phyloP scores from a whole-genome alignment of 2,329 filamentous ascomycete genomes.

The Neophaeococcomyces aloes region DNA sequence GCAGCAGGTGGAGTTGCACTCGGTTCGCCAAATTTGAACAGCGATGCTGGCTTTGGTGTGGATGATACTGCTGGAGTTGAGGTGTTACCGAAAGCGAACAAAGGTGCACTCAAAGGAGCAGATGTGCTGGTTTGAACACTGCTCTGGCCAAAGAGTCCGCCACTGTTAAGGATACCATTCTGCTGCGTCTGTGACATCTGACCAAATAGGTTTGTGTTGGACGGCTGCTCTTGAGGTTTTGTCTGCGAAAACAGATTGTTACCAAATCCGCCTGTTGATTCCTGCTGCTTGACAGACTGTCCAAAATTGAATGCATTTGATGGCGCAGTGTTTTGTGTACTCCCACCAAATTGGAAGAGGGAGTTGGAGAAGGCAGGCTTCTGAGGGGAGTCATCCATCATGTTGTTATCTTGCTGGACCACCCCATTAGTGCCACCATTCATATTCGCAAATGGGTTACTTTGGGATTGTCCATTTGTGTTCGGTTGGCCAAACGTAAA shows the following conservation, averaged over 20 bases:
- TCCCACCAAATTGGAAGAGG: constrained; percentile 11
- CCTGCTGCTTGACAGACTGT: constrained; percentile 9
- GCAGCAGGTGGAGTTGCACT: neutral
- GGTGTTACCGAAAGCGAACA: neutral
- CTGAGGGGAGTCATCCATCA: constrained; percentile 20
- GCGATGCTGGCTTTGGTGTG: neutral
- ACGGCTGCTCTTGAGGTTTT: constrained; percentile 4
- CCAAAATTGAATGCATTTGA: constrained; percentile 17
- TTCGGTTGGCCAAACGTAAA: constrained; percentile 5
- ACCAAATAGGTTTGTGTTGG: constrained; percentile 12
- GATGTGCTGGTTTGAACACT: neutral
- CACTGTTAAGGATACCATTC: constrained; percentile 11
- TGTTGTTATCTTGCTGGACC: constrained; percentile 9
- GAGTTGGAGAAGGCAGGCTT: constrained; percentile 7
- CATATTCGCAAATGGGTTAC: constrained; percentile 17
- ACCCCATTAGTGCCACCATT: constrained; percentile 12
- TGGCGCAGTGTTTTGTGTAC: constrained; percentile 5
- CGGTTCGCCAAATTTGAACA: constrained; percentile 9
- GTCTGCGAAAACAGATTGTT: constrained; percentile 7
- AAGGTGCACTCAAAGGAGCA: neutral
- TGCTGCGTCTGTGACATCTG: constrained; percentile 12
- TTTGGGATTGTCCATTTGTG: neutral
- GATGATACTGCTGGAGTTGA: neutral
- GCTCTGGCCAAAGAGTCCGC: constrained; percentile 2
- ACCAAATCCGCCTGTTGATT: constrained; percentile 10